Conservation (phyloP, 441 rosid species). For the Eutrema salsugineum region DNA sequence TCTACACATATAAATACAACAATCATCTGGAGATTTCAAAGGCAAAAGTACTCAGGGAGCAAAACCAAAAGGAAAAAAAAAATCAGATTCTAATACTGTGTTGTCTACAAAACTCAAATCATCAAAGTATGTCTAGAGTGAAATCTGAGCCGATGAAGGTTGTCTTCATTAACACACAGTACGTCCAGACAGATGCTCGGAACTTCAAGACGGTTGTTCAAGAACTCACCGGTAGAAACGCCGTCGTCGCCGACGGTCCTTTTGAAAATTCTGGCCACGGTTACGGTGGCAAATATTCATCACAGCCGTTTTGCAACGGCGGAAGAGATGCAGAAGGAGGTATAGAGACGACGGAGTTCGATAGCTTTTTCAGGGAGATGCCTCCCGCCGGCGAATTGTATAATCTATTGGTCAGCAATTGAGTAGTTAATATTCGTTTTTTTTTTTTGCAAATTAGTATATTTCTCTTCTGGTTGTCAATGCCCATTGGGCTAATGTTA, state of each 20-base stretch:
- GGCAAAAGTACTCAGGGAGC: conserved; percentile 8
- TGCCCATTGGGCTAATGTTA: conserved; percentile 21
- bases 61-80: neutral
- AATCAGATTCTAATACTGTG: neutral
- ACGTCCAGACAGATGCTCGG: conserved; percentile 42
- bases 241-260: conserved; percentile 23
- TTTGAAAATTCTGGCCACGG: conserved; percentile 6
- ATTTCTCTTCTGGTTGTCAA: neutral
- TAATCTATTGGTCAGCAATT: conserved; percentile 25
- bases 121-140: conserved; percentile 20
- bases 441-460: neutral
- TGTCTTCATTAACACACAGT: conserved; percentile 42
- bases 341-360: conserved; percentile 28
- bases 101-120: neutral
- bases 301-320: neutral
- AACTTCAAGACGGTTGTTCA: conserved; percentile 54
- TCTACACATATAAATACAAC: conserved; percentile 20
- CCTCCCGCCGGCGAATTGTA: conserved; percentile 29
- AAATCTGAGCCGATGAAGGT: conserved; percentile 40
- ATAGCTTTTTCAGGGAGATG: conserved; percentile 25
- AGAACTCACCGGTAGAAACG: conserved; percentile 48
- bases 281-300: neutral
- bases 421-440: neutral
- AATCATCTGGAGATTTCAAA: conserved; percentile 1
- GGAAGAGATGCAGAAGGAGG: conserved; percentile 6